Base-by-base conservation (phyloP, 2,329 filamentous ascomycete genomes). In the Colletotrichum melonis region DNA sequence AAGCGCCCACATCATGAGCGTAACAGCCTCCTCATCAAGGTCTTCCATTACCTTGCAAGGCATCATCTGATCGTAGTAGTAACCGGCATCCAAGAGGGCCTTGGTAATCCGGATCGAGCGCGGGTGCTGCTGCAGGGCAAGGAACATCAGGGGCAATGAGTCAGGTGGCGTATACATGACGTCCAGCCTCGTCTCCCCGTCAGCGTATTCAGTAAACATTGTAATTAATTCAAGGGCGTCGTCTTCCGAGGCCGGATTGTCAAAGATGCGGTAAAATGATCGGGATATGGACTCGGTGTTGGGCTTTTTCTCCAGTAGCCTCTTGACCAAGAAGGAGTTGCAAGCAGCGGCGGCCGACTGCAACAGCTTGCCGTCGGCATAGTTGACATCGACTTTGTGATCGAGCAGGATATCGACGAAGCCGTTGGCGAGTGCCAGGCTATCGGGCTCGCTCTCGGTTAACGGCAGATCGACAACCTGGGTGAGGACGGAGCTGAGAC, bases 1-100 rank as follows among this genome's bases (percentile, higher is more conserved):
- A 64, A 93, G 83, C 0, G 89, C 86, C 91, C 91, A 93, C 63
- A 88, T 82, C 8, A 93, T 81, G 2, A 91, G 82, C 1, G 88
- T 89, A 57, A 91, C 85, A 11, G 84, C 81, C 78, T 93, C 91
- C 3, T 88, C 86, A 1, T 87, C 84, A 0, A 86, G 73, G 12
- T 86, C 84, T 0, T 86, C 81, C 68, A 88, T 81, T 2, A 89
- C 82, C 3, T 80, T 82, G 66, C 80, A 84, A 1, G 76, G 83
- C 2, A 84, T 84, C 71, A 83, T 83, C 76, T 91, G 88, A 70
- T 92, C 89, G 70, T 91, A 84, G 76, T 91, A 91, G 72, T 88
- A 90, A 0, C 90, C 90, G 7, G 87, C 86, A 69, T 91, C 85
- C 4, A 92, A 79, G 2, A 91, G 81, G 0, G 86, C 84, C 72